Base-by-base conservation (phyloP, 805 yeast genomes). In the Metschnikowia koreensis region DNA sequence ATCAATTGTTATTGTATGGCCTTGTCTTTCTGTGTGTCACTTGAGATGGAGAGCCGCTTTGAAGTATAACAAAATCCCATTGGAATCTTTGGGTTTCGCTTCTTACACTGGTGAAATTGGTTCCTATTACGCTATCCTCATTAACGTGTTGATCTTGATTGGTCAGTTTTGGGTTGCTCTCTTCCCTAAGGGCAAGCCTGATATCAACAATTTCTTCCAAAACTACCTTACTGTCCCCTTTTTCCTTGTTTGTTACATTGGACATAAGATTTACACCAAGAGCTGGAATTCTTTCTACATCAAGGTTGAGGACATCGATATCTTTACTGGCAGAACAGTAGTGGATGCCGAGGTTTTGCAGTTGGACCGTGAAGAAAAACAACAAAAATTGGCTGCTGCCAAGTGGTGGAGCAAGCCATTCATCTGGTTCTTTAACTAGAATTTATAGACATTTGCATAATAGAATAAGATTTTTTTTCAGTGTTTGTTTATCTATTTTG, bases 81-180 rank as follows among this genome's bases (percentile, higher is more conserved):
- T 65, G 47, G 50, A 50, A 16, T 41, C 61, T 5, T 56, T 65
- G 50, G 67, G 64, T 4, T 65, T 62, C 44, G 66, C 63, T 33
- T 63, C 75, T 3, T 66, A 71, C 26, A 75, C 78, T 6, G 78
- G 77, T 38, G 65, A 67, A 16, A 57, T 62, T 58, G 78, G 78
- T 15, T 72, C 77, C 4, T 61, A 59, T 45, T 69, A 65, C 55
- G 71, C 70, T 10, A 52, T 67, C 26, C 37, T 67, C n/a, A 52
- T 64, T 36, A 70, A 69, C 54, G 41, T 56, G 13, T 64, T 74
- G 44, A 66, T 74, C 44, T 63, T 74, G 54, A 60, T 74, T 46
- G 76, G 73, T 17, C 77, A 73, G 58, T 74, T 74, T 60, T 74
- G 75, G 75, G 72, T 74, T 43, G 74, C 77, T 3, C 68, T 74